Evolutionary conservation across 2,329 filamentous ascomycete genomes (phyloP), one percentile per base, ranked within the genome.

Genomic region (Parasarocladium wereldwijsianum): DNA sequence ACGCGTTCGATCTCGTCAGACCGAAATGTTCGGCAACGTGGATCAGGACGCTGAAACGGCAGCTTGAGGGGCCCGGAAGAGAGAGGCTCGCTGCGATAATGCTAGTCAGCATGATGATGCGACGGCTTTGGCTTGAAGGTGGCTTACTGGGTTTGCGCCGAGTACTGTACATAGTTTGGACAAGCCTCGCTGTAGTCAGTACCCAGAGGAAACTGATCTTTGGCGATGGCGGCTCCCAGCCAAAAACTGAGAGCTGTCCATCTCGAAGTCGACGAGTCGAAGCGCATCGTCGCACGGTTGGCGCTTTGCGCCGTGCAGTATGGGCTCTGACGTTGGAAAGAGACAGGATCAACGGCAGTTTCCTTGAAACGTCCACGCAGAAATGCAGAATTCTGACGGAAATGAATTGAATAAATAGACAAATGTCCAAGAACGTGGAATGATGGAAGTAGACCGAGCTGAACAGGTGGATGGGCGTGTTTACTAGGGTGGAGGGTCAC

Each of bases 1-100:
- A 94, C 80, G 44, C 80, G 66, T 51, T 98, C 90, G 26, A 96
- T 92, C 4, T 78, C 66, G 15, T 79, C 70, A 1, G 86, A 94
- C 33, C 74, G 70, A 55, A 96, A 98, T 0, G 86, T 94, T 38
- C 90, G 81, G 52, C 90, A 98, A 49, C 72, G 68, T 32, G 63
- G 60, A 18, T 76, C 70, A 3, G 90, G 90, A 34, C 90, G 70
- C 51, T 98, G 90, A 52, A 73, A 96, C 1, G 90, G 85, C 2
- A 98, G 65, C 31, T 65, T 62, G 45, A 92, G 64, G 4, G 80
- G 78, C 1, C 90, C 90, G 51, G 83, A 93, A 37, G 78, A 69
- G 1, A 90, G 90, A 13, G 64, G 65, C 50, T 85, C 93, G 37
- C 9, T 24, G 23, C 25, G 4, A 22, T 12, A 17, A 21, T 15